Evolutionary conservation across 345 rosid genomes (phyloP).

Genomic region (Eucalyptus camaldulensis): DNA sequence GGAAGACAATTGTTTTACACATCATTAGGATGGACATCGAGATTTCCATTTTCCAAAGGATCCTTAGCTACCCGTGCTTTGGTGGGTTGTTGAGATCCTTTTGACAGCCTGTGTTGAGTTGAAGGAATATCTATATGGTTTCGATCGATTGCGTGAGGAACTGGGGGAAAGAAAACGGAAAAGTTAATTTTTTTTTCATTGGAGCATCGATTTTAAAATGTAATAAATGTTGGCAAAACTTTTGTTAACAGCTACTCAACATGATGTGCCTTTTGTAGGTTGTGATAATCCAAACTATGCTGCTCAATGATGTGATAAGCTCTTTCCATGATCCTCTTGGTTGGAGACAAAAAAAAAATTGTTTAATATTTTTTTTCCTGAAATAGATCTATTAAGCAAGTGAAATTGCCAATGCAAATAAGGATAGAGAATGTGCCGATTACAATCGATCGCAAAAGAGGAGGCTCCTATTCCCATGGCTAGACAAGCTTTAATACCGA

Average conservation of each 20-base stretch:
- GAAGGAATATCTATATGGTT: neutral
- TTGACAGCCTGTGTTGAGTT: neutral
- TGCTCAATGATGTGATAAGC: neutral
- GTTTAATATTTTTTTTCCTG: neutral
- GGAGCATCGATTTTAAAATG: neutral
- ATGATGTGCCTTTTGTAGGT: neutral
- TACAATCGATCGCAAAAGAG: neutral
- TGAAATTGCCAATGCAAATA: neutral
- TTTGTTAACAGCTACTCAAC: neutral
- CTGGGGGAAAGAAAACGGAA: rapidly evolving
- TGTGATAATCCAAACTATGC: neutral
- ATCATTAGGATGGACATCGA: neutral
- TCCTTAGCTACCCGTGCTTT: neutral
- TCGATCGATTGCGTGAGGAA: neutral
- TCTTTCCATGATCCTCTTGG: neutral
- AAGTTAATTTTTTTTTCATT: neutral
- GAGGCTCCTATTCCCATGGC: neutral
- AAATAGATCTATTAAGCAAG: neutral
- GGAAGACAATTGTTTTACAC: neutral
- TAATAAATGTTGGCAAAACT: neutral
- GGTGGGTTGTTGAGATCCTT: neutral
- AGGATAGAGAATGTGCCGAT: neutral
- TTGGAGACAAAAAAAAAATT: neutral
- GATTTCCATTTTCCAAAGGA: neutral
- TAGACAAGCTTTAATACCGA: neutral